Evolutionary conservation across 371 early-diverging fungal genomes (phyloP), one percentile per base, ranked within the genome.

Genomic region (Mortierella sp.): DNA sequence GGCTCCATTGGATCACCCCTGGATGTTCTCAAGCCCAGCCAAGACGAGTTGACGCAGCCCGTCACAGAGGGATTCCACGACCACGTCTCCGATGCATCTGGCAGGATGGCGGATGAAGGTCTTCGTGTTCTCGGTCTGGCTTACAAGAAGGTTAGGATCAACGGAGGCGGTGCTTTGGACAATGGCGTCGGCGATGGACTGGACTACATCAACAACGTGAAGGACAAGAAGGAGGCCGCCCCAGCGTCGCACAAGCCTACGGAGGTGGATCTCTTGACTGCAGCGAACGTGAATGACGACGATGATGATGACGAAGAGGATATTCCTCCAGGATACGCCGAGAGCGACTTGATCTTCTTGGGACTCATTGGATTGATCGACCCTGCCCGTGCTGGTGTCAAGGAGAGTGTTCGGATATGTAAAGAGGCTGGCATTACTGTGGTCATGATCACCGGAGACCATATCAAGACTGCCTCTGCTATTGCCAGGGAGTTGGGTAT

Each of bases 391-490:
- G 86, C 79, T 9, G 93, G 92, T 53, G 93, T 93, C 31, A 81
- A 88, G 64, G 92, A 91, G 65, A 87, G 88, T 75, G 88, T 95
- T 6, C 86, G 81, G 14, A 88, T 86, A 43, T 92, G 94, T 75
- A 89, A 92, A 52, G 67, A 77, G 24, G 94, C 95, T 3, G 95
- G 95, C n/a, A 93, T 95, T 76, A 86, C 89, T 10, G 94, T 95
- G 47, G 88, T 93, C 44, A 95, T 95, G 94, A 92, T 94, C 45
- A 95, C 95, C 19, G 96, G 95, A 50, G 94, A 95, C 71, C 94
- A 94, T 73, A 86, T 92, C 58, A 89, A 88, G 55, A 95, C 95
- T 39, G 95, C 95, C 5, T 84, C 89, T 26, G 94, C 95, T 22
- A 93, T 95, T 70, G 95, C 95, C 39, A 87, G 80, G 26, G 88